Percentiles rank a stretch among this genome's conserved stretches.
These are phyloP conservation scores for Candida insectorum DNA, from an alignment of 805 yeast genomes.

Conservation along the genomic window DNA sequence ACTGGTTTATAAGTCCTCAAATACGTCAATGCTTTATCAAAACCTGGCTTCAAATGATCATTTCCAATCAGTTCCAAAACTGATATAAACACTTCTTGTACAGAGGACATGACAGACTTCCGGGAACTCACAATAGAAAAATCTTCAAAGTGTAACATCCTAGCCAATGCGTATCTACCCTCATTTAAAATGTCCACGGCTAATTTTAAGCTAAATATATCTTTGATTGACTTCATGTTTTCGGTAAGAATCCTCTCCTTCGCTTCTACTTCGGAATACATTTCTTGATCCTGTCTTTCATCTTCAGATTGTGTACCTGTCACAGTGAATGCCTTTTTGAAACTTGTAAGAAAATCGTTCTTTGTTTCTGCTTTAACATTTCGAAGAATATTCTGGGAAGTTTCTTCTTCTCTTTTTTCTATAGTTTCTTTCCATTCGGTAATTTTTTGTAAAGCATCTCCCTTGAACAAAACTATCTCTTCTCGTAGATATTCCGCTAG, in stretches of 20 bases:
- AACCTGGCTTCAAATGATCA: conserved; percentile 81
- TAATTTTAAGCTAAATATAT: conserved; percentile 76
- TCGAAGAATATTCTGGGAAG: conserved; percentile 45
- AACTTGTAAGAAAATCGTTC: conserved; percentile 59
- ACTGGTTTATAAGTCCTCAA: conserved; percentile 70
- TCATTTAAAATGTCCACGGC: conserved; percentile 67
- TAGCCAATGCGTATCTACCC: conserved; percentile 61
- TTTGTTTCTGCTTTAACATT: conserved; percentile 49
- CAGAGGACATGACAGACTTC: conserved; percentile 34
- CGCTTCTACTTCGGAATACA: conserved; percentile 70
- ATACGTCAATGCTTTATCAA: conserved; percentile 71
- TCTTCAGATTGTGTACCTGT: conserved; percentile 24
- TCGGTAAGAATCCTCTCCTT: conserved; percentile 72
- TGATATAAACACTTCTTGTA: conserved; percentile 63
- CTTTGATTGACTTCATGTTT: conserved; percentile 71
- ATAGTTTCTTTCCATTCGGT: conserved; percentile 32
- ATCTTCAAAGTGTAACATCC: conserved; percentile 43
- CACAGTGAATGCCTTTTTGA: conserved; percentile 56
- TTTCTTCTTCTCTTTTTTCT: conserved; percentile 44
- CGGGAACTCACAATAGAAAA: conserved; percentile 33
- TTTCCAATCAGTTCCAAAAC: conserved; percentile 61
- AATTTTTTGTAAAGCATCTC: conserved; percentile 21
- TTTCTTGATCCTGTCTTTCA: conserved; percentile 22
- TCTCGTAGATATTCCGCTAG: conserved; percentile 39
- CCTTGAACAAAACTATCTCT: conserved; percentile 27